Evolutionary conservation across 148 eudicot genomes (phyloP).

Genomic region (Silene uniflora): DNA sequence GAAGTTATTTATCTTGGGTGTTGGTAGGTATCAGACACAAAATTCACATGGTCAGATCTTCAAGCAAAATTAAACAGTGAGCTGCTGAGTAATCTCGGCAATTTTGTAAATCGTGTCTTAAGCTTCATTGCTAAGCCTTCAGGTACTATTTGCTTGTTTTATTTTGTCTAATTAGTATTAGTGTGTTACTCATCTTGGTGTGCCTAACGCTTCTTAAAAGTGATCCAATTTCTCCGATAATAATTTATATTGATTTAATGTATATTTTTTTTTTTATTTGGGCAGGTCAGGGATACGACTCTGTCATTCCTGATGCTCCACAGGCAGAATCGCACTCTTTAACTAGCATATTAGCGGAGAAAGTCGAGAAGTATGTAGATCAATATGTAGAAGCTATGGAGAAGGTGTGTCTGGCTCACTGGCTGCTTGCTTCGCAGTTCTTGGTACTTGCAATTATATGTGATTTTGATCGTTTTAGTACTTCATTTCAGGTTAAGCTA

Average conservation of each 20-base stretch:
- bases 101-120: too few species aligned
- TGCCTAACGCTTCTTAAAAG: too few species aligned
- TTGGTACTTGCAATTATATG: not conserved
- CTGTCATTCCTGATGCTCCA: constrained; percentile 64
- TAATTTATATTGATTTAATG: not conserved
- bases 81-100: too few species aligned
- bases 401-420: constrained; percentile 49
- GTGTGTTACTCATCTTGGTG: too few species aligned
- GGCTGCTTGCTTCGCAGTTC: constrained; percentile 5
- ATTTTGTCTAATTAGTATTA: too few species aligned
- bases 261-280: not conserved
- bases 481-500: constrained; percentile 55
- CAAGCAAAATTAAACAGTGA: too few species aligned
- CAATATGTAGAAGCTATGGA: constrained; percentile 85
- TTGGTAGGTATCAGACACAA: too few species aligned
- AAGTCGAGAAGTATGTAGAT: constrained; percentile 61
- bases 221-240: not conserved
- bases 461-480: constrained; percentile 4
- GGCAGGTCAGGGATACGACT: constrained; percentile 64
- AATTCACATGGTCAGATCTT: too few species aligned
- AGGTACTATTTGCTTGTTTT: too few species aligned
- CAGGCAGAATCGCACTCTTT: constrained; percentile 59
- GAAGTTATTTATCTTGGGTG: too few species aligned
- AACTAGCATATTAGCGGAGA: constrained; percentile 51
- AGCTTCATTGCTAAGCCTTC: too few species aligned